A percentile compares a stretch with the other conserved stretches of the same genome.
phyloP scores from a whole-genome alignment of 2,329 filamentous ascomycete genomes.

The Cercospora berteroae region DNA sequence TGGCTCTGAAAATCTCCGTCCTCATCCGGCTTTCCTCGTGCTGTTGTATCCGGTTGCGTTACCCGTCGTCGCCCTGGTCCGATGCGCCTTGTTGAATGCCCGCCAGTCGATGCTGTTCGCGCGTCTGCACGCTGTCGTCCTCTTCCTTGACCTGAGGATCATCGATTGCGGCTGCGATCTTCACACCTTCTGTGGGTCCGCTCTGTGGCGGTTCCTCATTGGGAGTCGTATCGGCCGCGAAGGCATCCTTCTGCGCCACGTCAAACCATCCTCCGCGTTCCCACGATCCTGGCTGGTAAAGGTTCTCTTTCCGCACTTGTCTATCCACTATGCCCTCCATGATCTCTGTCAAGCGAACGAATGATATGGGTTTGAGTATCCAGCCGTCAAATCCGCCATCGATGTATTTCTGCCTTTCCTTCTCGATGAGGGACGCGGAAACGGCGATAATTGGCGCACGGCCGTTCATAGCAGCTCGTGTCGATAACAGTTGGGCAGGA shows the following conservation, averaged over 20 bases:
- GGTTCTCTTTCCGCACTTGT: slow-evolving; percentile 56
- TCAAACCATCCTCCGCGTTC: slow-evolving; percentile 84
- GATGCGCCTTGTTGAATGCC: slow-evolving; percentile 24
- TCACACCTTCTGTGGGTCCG: slow-evolving; percentile 31
- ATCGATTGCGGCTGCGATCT: slow-evolving; percentile 35
- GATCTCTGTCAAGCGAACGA: slow-evolving; percentile 67
- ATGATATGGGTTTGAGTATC: slow-evolving; percentile 87
- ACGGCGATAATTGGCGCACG: slow-evolving; percentile 82
- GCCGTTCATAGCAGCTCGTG: slow-evolving; percentile 58
- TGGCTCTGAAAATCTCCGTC: no score
- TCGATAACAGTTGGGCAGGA: slow-evolving; percentile 55
- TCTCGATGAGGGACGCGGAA: slow-evolving; percentile 76
- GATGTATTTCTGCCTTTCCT: slow-evolving; percentile 66
- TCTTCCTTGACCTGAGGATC: slow-evolving; percentile 39
- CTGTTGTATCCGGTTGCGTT: neutral
- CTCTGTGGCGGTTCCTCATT: slow-evolving; percentile 24
- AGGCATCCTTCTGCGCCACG: slow-evolving; percentile 39
- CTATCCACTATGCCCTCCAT: slow-evolving; percentile 67
- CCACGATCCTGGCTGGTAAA: slow-evolving; percentile 74
- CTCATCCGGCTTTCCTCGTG: neutral
- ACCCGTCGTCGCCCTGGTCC: neutral
- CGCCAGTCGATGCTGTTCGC: slow-evolving; percentile 36
- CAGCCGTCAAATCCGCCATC: slow-evolving; percentile 82
- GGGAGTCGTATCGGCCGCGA: slow-evolving; percentile 41
- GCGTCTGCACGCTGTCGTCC: slow-evolving; percentile 33